These are phyloP conservation scores for Trifolium subterraneum DNA, from an alignment of 306 rosid species.

Conservation along the genomic window DNA sequence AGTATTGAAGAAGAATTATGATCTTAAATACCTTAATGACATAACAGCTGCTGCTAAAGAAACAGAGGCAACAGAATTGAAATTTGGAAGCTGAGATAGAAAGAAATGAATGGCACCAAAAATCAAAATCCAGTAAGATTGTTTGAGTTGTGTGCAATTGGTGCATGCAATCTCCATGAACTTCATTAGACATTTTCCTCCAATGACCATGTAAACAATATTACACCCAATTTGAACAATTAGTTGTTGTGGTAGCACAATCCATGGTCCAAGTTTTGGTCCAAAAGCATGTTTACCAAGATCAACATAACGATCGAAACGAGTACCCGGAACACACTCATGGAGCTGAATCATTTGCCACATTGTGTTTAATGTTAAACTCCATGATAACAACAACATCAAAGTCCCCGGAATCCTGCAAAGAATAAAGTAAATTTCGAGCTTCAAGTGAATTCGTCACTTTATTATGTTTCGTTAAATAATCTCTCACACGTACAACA, in stretches of 20 bases:
- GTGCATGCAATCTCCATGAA: conserved; percentile 90
- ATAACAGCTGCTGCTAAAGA: conserved; percentile 94
- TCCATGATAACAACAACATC: conserved; percentile 71
- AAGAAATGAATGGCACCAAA: conserved; percentile 86
- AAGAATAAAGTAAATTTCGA: neutral
- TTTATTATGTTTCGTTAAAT: no score
- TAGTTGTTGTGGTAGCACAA: conserved; percentile 87
- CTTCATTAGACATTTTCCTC: conserved; percentile 87
- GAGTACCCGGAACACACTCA: conserved; percentile 87
- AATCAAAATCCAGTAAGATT: conserved; percentile 85
- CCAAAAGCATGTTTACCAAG: conserved; percentile 92
- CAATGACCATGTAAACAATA: conserved; percentile 91
- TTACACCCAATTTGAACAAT: conserved; percentile 95
- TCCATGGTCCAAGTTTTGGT: conserved; percentile 83
- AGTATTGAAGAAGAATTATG: neutral
- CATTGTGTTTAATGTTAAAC: conserved; percentile 83
- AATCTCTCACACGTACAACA: no score
- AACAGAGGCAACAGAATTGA: conserved; percentile 90
- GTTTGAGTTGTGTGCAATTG: conserved; percentile 70
- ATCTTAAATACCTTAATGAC: conserved; percentile 67
- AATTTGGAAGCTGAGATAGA: conserved; percentile 94
- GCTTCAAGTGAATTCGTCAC: neutral
- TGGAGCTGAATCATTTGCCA: conserved; percentile 98
- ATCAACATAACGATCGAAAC: conserved; percentile 85
- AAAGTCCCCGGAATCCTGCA: conserved; percentile 90